These are phyloP conservation scores for Leishmania martiniquensis DNA, from an alignment of 208 protist genomes.

Conservation along the genomic window DNA sequence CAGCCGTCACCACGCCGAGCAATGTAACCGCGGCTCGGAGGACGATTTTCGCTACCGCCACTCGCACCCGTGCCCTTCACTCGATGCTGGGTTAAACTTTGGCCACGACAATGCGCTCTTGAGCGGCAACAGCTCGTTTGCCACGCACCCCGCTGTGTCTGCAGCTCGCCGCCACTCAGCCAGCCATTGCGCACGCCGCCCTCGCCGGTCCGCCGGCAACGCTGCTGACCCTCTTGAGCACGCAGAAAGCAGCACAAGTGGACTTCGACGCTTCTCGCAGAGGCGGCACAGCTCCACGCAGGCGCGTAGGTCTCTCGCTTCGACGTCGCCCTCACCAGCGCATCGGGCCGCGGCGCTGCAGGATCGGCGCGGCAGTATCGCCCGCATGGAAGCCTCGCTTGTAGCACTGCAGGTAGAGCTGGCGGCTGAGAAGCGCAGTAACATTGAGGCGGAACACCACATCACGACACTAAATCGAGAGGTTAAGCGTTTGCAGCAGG, in stretches of 20 bases:
- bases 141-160: background rate
- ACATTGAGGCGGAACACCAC: constrained; percentile 69
- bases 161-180: background rate
- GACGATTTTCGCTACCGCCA: background rate
- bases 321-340: background rate
- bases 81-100: background rate
- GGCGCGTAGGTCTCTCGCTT: background rate
- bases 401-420: constrained; percentile 60
- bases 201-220: background rate
- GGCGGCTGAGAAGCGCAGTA: constrained; percentile 73
- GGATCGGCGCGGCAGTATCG: constrained; percentile 27
- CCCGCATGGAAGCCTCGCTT: constrained; percentile 43
- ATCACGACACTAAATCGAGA: constrained; percentile 50
- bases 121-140: background rate
- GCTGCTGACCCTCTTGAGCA: background rate
- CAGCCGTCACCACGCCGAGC: background rate
- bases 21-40: background rate
- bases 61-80: background rate
- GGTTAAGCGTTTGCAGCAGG: constrained; percentile 41
- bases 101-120: background rate
- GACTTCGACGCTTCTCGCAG: background rate
- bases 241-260: background rate
- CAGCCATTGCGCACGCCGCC: background rate
- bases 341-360: background rate
- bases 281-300: background rate